Evolutionary conservation across 805 yeast species (phyloP).

Genomic region (Candida sanyiensis): DNA sequence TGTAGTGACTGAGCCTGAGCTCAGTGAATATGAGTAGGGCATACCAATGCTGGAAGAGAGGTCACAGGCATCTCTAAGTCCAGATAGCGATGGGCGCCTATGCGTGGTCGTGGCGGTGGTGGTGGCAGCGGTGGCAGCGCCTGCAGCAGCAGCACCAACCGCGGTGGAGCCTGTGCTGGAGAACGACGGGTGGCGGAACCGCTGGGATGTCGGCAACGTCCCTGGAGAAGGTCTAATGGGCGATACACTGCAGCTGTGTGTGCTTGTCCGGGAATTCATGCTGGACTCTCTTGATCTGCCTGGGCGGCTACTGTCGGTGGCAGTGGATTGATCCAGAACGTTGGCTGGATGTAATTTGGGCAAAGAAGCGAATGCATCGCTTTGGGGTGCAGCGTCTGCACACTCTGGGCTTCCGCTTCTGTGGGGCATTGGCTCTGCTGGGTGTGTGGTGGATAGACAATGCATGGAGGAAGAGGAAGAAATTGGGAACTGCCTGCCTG

Average conservation of each 20-base stretch:
- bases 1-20: not conserved
- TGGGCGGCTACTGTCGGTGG: not conserved
- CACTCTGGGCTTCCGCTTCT: not conserved
- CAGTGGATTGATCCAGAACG: not conserved
- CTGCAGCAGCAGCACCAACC: not conserved
- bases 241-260: constrained; percentile 12
- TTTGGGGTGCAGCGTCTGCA: too few relatives aligned
- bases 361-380: too few relatives aligned
- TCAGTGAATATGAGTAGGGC: constrained; percentile 15
- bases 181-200: constrained; percentile 11
- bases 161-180: not conserved
- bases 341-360: too few relatives aligned
- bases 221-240: constrained; percentile 15
- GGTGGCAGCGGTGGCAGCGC: not conserved
- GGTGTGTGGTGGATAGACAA: too few relatives aligned
- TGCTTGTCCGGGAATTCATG: constrained; percentile 3
- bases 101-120: too few relatives aligned
- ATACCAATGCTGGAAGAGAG: constrained; percentile 18
- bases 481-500: too few relatives aligned
- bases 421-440: too few relatives aligned
- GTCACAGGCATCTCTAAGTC: constrained; percentile 15
- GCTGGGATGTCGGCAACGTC: constrained; percentile 6
- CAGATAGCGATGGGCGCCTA: constrained; percentile 18
- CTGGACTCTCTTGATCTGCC: constrained; percentile 9
- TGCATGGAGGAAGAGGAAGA: too few relatives aligned